Conservation (phyloP, 225 moss, liverwort and hornwort species). For the Marchantia paleacea region DNA sequence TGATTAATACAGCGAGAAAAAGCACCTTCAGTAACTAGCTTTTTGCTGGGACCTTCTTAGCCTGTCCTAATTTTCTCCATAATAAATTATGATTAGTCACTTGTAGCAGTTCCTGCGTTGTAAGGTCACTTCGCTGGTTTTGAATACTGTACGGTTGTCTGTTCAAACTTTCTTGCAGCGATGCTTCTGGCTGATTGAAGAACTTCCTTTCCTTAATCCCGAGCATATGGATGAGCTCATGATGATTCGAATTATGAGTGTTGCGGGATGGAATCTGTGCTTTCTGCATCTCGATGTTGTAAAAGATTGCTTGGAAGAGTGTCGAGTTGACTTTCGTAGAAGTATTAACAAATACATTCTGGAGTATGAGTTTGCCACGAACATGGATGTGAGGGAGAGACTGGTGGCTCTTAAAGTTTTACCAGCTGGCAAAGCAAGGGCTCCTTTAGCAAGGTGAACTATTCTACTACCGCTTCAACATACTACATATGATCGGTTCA, state of each 20-base stretch:
- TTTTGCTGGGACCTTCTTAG: background rate
- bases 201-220: conserved; percentile 47
- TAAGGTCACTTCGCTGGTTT: too few species aligned
- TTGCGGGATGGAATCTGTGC: conserved; percentile 47
- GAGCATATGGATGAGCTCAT: conserved; percentile 45
- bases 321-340: conserved; percentile 42
- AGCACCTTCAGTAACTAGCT: too few species aligned
- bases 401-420: conserved; percentile 52
- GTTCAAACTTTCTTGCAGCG: conserved; percentile 30
- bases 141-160: background rate
- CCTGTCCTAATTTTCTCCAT: background rate
- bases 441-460: conserved; percentile 49
- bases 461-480: too few species aligned
- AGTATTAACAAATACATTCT: conserved; percentile 53
- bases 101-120: background rate
- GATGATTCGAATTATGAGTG: conserved; percentile 32
- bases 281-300: conserved; percentile 31
- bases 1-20: too few species aligned
- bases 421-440: conserved; percentile 33
- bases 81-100: too few species aligned
- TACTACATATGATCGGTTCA: too few species aligned
- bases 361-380: conserved; percentile 46
- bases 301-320: conserved; percentile 34
- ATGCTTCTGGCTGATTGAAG: conserved; percentile 54
- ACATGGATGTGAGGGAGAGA: conserved; percentile 37